These are phyloP conservation scores for Penicillium riverlandense DNA, from an alignment of 495 filamentous ascomycete genomes.

Conservation along the genomic window DNA sequence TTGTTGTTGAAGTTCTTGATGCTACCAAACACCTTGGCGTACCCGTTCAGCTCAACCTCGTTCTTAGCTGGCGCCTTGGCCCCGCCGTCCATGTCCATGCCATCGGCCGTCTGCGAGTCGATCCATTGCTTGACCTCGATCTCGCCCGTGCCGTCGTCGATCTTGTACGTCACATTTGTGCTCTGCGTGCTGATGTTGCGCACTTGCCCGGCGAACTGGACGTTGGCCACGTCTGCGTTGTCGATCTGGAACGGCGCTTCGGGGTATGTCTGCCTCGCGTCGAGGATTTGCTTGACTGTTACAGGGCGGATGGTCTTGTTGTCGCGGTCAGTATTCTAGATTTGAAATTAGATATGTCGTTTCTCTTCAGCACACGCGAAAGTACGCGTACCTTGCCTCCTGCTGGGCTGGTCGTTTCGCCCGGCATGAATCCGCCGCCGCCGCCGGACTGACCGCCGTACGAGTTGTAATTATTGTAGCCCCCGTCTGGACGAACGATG, in stretches of 20 bases:
- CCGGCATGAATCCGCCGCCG: conserved; percentile 61
- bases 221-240: conserved; percentile 48
- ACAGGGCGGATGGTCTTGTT: conserved; percentile 80
- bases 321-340: conserved; percentile 28
- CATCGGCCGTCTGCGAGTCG: conserved; percentile 49
- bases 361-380: no score
- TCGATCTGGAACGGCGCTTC: conserved; percentile 76
- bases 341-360: neutral
- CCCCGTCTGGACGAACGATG: conserved; percentile 13
- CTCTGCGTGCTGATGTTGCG: conserved; percentile 77
- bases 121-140: conserved; percentile 94
- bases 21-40: conserved; percentile 75
- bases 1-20: conserved; percentile 73
- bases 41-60: conserved; percentile 58
- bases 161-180: conserved; percentile 83
- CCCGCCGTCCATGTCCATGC: conserved; percentile 38
- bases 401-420: conserved; percentile 41
- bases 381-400: conserved; percentile 29
- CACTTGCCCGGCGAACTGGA: conserved; percentile 86
- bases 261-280: conserved; percentile 66
- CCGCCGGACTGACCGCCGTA: conserved; percentile 52
- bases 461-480: conserved; percentile 42
- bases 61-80: conserved; percentile 30
- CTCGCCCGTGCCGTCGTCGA: conserved; percentile 91
- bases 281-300: conserved; percentile 88